Conservation (phyloP, 202 grass and related monocot species). For the Dendrocalamus latiflorus region DNA sequence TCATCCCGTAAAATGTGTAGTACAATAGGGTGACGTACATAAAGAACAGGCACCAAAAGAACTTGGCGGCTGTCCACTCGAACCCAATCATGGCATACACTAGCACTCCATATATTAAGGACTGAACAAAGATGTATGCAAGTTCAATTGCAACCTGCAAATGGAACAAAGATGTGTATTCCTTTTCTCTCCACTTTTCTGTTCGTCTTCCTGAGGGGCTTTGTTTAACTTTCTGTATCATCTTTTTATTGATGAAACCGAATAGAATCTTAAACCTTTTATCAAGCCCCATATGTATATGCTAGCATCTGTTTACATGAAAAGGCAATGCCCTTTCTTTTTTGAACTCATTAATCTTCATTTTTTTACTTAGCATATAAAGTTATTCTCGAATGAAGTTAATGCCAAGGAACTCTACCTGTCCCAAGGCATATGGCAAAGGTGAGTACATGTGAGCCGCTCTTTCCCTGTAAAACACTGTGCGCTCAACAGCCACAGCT, state of each 20-base stretch:
- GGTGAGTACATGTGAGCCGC: slow-evolving; percentile 83
- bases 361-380: neutral
- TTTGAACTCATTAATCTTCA: neutral
- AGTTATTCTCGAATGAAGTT: neutral
- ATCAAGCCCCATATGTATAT: neutral
- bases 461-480: slow-evolving; percentile 77
- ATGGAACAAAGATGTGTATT: slow-evolving; percentile 2
- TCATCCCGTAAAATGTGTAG: slow-evolving; percentile 81
- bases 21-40: slow-evolving; percentile 74
- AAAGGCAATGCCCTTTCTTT: neutral
- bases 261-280: too few species aligned
- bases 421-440: slow-evolving; percentile 77
- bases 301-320: neutral
- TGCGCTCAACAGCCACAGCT: slow-evolving; percentile 65
- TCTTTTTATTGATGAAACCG: too few species aligned
- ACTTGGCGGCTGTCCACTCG: slow-evolving; percentile 61
- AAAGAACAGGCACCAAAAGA: slow-evolving; percentile 82
- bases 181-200: neutral
- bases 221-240: neutral
- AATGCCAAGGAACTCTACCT: slow-evolving; percentile 42
- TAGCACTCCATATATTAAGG: slow-evolving; percentile 43
- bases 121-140: slow-evolving; percentile 73
- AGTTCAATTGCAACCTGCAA: slow-evolving; percentile 66
- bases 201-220: neutral
- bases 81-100: slow-evolving; percentile 72